Conservation (phyloP, 2,329 filamentous ascomycete species). For the Arachnomyces sp. region DNA sequence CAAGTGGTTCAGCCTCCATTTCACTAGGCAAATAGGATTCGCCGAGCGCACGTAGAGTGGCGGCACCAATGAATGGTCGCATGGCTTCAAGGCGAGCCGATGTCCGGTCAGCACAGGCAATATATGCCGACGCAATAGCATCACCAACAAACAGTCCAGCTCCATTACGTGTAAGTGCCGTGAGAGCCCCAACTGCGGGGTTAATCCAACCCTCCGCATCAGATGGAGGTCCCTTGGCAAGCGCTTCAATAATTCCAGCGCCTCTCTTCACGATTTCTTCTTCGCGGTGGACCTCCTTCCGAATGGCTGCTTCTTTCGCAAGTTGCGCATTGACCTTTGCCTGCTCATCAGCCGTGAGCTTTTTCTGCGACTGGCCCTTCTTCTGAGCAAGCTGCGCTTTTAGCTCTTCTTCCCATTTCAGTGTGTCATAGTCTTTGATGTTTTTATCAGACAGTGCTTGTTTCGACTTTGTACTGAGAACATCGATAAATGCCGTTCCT, state of each 20-base stretch:
- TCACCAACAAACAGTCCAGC: conserved; percentile 75
- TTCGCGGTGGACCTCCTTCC: conserved; percentile 59
- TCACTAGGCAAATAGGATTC: conserved; percentile 64
- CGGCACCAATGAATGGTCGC: conserved; percentile 76
- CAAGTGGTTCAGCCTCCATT: conserved; percentile 70
- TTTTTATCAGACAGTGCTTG: conserved; percentile 71
- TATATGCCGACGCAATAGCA: conserved; percentile 65
- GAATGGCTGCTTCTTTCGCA: conserved; percentile 73
- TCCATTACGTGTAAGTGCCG: conserved; percentile 63
- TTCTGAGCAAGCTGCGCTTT: conserved; percentile 82
- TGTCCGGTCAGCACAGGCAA: conserved; percentile 68
- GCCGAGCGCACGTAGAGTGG: conserved; percentile 70
- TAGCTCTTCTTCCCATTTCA: conserved; percentile 96
- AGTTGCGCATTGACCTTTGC: conserved; percentile 86
- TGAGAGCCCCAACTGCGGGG: conserved; percentile 63
- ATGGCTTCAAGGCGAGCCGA: conserved; percentile 66
- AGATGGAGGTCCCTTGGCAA: conserved; percentile 81
- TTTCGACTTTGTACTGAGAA: conserved; percentile 72
- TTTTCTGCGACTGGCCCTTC: conserved; percentile 75
- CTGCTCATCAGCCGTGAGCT: conserved; percentile 80
- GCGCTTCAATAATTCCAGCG: conserved; percentile 72
- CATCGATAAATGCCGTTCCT: conserved; percentile 80
- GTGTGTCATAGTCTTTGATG: conserved; percentile 85
- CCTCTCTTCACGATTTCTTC: conserved; percentile 69
- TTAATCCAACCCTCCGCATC: conserved; percentile 85